Evolutionary conservation across 23 red algal species (phyloP), one percentile per base, ranked within the genome.

Genomic region (Cyanidioschyzon merolae): DNA sequence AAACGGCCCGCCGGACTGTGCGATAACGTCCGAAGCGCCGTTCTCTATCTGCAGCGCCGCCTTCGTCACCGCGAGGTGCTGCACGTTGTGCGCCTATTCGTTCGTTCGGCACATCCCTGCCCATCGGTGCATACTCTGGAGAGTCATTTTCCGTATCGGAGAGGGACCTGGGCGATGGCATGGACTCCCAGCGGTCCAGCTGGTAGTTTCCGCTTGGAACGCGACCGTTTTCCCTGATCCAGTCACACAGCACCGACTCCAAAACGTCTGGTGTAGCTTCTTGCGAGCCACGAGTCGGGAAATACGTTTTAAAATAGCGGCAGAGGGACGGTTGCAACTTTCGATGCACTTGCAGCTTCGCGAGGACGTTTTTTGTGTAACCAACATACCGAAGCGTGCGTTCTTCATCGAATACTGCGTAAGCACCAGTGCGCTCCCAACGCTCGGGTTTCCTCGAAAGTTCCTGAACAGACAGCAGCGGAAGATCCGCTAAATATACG

Each of bases 191-290:
- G n/a, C 32, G 63, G 12, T 71, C 63, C 16, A 27, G 63, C 29
- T 71, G n/a, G 63, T 35, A 35, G 82, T 90, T 90, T 2, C 88
- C 88, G 3, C 1, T 16, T 12, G 88, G 88, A 21, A 90, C 76
- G 76, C 45, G 76, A 37, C 88, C 88, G 37, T 79, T 90, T 51
- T 90, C 88, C 57, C 82, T 76, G 21, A 90, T 83, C 88, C 88
- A 90, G 74, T 71, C 80, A 77, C 84, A 77, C 34, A 90, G 57
- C 38, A 90, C 79, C 50, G 67, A 51, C 58, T 90, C 88, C 29
- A 90, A 68, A 40, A 74, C 40, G 45, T 90, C 77, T 18, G 88
- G 58, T 17, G 74, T 67, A 18, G 76, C 80, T 37, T 80, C 74
- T 12, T 35, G 36, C 25, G 36, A 59, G 68, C 74, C 83, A 30